Conservation (phyloP, 2,329 filamentous ascomycete genomes). For the Aspergillus ochraceoroseus region DNA sequence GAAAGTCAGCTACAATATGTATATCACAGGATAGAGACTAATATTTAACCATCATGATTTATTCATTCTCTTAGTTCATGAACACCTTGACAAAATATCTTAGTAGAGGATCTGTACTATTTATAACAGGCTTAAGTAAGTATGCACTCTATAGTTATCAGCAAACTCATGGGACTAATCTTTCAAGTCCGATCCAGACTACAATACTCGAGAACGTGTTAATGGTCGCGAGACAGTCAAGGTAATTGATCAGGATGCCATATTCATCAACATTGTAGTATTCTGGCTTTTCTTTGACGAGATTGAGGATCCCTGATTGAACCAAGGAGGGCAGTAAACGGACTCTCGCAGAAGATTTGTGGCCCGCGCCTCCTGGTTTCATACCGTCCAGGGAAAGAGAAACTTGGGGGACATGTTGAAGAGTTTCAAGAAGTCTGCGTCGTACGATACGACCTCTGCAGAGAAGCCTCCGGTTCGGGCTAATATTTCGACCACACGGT, state of each 20-base stretch:
- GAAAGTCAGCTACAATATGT: too few relatives aligned
- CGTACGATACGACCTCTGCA: slow-evolving; percentile 57
- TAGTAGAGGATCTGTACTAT: too few relatives aligned
- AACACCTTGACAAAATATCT: too few relatives aligned
- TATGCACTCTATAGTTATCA: too few relatives aligned
- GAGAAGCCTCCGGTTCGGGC: slow-evolving; percentile 70
- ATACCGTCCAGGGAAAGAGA: slow-evolving; percentile 61
- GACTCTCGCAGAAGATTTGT: slow-evolving; percentile 61
- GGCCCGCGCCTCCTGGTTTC: slow-evolving; percentile 63
- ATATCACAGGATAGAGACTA: too few relatives aligned
- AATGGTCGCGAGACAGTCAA: slow-evolving; percentile 69
- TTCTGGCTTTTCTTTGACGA: slow-evolving; percentile 52
- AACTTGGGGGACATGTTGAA: slow-evolving; percentile 69
- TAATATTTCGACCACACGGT: slow-evolving; percentile 67
- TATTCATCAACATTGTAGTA: slow-evolving; percentile 59
- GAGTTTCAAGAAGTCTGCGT: slow-evolving; percentile 65
- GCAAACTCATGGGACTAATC: too few relatives aligned
- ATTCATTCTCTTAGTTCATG: too few relatives aligned
- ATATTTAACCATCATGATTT: too few relatives aligned
- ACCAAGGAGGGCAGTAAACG: slow-evolving; percentile 65
- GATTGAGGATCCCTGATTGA: slow-evolving; percentile 58
- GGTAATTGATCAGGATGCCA: slow-evolving; percentile 68
- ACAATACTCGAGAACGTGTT: slow-evolving; percentile 63
- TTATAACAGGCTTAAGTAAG: too few relatives aligned
- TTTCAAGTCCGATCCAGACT: slow-evolving; percentile 64